Percentiles rank a stretch among this genome's conserved stretches.
phyloP scores from a whole-genome alignment of 208 protist species.

The Porcisia deanei region DNA sequence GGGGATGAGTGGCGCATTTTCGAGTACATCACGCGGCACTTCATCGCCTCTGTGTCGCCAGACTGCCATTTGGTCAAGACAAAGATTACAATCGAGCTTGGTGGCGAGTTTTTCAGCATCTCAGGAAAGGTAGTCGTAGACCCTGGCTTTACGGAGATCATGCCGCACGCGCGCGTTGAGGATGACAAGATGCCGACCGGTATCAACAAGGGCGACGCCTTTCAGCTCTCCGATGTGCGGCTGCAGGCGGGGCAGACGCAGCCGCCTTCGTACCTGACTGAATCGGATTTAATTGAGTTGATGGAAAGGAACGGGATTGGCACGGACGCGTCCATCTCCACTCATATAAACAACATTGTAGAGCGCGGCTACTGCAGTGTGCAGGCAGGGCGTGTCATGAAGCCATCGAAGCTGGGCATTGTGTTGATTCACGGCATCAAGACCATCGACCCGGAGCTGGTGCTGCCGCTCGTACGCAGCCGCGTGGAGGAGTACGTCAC shows the following conservation, averaged over 20 bases:
- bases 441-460: conserved; percentile 94
- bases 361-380: conserved; percentile 92
- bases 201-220: conserved; percentile 66
- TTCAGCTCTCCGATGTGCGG: conserved; percentile 79
- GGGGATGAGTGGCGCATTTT: conserved; percentile 89
- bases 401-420: conserved; percentile 94
- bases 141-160: conserved; percentile 84
- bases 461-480: conserved; percentile 90
- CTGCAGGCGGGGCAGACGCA: conserved; percentile 86
- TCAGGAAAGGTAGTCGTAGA: conserved; percentile 77
- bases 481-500: conserved; percentile 94
- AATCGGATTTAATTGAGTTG: conserved; percentile 97
- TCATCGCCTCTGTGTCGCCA: conserved; percentile 85
- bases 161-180: conserved; percentile 69
- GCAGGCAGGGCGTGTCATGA: conserved; percentile 81
- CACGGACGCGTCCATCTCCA: conserved; percentile 99
- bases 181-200: conserved; percentile 80
- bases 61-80: conserved; percentile 77
- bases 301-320: conserved; percentile 99
- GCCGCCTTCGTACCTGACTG: conserved; percentile 95
- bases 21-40: conserved; percentile 90
- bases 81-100: conserved; percentile 78
- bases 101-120: conserved; percentile 77
- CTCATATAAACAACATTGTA: conserved; percentile 98
- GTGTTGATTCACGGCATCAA: conserved; percentile 93